Evolutionary conservation across 345 rosid genomes (phyloP).

Genomic region (Crucihimalaya himalaica): DNA sequence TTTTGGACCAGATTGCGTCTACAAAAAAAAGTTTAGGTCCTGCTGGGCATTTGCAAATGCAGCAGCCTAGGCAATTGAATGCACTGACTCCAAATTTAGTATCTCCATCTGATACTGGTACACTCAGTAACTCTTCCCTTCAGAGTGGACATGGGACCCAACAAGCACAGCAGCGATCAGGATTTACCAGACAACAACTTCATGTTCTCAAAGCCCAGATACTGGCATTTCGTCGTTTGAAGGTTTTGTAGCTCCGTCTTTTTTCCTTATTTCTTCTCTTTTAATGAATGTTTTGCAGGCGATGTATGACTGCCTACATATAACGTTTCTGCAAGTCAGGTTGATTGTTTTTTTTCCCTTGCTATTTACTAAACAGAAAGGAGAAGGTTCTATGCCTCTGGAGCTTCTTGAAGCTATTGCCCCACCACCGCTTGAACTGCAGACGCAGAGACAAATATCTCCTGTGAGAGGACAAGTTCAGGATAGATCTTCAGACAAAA

Average conservation of each 20-base stretch:
- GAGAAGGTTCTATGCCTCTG: conserved; percentile 89
- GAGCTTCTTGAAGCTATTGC: conserved; percentile 91
- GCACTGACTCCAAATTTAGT: conserved; percentile 58
- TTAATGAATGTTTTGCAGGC: conserved; percentile 14
- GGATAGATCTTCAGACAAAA: conserved; percentile 62
- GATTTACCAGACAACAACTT: conserved; percentile 91
- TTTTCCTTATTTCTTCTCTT: neutral
- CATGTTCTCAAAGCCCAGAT: conserved; percentile 99
- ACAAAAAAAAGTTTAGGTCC: conserved; percentile 51
- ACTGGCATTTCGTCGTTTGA: conserved; percentile 90
- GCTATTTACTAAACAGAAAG: conserved; percentile 65
- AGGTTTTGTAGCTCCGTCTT: conserved; percentile 56
- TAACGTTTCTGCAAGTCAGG: conserved; percentile 15
- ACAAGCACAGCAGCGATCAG: conserved; percentile 54
- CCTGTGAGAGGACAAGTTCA: conserved; percentile 59
- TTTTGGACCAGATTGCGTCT: conserved; percentile 56
- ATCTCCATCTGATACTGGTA: conserved; percentile 56
- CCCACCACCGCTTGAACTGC: conserved; percentile 89
- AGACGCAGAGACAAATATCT: conserved; percentile 50
- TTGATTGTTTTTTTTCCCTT: conserved; percentile 9
- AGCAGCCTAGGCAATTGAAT: conserved; percentile 63
- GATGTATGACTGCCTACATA: conserved; percentile 5
- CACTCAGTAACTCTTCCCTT: conserved; percentile 43
- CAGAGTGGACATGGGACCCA: conserved; percentile 63
- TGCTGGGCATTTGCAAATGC: conserved; percentile 64